Conservation (phyloP, 495 filamentous ascomycete species). For the Penicillium herquei region DNA sequence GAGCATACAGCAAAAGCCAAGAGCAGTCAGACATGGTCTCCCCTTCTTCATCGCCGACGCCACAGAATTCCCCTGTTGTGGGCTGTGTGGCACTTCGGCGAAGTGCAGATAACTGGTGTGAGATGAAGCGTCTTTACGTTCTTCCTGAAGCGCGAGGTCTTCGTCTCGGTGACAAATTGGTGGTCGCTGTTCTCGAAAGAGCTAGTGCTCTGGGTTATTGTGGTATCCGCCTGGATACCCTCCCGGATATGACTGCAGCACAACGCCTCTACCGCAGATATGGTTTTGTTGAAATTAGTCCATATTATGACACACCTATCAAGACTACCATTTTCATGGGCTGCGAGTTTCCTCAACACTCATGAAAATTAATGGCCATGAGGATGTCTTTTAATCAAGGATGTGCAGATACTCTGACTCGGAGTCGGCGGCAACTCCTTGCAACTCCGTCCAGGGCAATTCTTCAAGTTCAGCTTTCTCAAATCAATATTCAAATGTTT, state of each 20-base stretch:
- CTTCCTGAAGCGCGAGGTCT: conserved; percentile 42
- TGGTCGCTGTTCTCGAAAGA: conserved; percentile 39
- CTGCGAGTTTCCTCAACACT: conserved; percentile 19
- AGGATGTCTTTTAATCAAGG: too few relatives aligned
- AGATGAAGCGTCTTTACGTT: conserved; percentile 62
- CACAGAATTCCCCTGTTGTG: conserved; percentile 21
- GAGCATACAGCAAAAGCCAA: background rate
- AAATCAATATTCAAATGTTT: too few relatives aligned
- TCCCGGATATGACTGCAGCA: conserved; percentile 54
- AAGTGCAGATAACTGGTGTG: conserved; percentile 39
- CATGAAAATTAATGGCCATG: background rate
- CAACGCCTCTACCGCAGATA: conserved; percentile 46
- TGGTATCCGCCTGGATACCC: conserved; percentile 58
- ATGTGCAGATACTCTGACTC: too few relatives aligned
- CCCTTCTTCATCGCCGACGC: background rate
- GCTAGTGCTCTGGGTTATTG: conserved; percentile 50
- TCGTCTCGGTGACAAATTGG: conserved; percentile 47
- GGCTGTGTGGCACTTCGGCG: conserved; percentile 48
- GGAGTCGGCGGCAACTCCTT: too few relatives aligned
- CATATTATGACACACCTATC: conserved; percentile 59
- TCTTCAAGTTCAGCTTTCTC: too few relatives aligned
- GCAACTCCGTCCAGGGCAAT: too few relatives aligned
- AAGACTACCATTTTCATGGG: conserved; percentile 44
- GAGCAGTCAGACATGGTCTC: too few relatives aligned
- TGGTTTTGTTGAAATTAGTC: conserved; percentile 53